phyloP scores from a whole-genome alignment of 139 green algal genomes.

The Chlamydomonas sphaeroides region DNA sequence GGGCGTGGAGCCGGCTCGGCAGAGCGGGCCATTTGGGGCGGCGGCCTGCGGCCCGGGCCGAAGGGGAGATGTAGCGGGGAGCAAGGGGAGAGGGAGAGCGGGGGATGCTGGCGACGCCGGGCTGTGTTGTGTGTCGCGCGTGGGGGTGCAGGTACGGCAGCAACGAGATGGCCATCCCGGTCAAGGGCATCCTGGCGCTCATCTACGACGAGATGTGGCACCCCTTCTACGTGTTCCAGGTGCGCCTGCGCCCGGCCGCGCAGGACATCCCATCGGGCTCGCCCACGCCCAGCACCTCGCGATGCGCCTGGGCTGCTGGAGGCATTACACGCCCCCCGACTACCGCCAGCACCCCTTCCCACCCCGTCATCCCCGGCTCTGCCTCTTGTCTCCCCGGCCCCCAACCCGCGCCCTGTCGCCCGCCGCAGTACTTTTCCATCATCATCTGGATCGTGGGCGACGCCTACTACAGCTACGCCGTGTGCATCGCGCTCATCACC shows the following conservation, averaged over 20 bases:
- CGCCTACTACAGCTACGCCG: slow-evolving; percentile 60
- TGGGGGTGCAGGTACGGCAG: slow-evolving; percentile 48
- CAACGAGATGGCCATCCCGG: slow-evolving; percentile 67
- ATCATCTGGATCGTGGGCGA: slow-evolving; percentile 62
- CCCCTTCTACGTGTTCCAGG: slow-evolving; percentile 62
- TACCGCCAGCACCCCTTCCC: no score
- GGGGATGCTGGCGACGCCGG: not conserved
- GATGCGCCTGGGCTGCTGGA: no score
- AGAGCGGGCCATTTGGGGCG: no score
- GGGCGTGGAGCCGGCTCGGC: no score
- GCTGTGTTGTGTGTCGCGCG: not conserved
- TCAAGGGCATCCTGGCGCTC: slow-evolving; percentile 52
- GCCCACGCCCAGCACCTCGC: no score
- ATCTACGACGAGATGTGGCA: slow-evolving; percentile 70
- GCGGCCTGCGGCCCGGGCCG: no score
- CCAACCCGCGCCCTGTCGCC: not conserved
- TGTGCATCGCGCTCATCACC: slow-evolving; percentile 67
- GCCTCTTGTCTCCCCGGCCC: not conserved
- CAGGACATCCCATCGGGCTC: no score
- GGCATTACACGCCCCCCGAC: no score
- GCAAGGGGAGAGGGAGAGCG: no score
- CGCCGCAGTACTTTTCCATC: slow-evolving; percentile 63
- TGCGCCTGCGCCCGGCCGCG: no score
- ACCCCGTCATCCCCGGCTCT: not conserved
- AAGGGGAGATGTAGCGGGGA: not conserved